Conservation (phyloP, 2,329 filamentous ascomycete species). For the Aspergillus novofumigatus region DNA sequence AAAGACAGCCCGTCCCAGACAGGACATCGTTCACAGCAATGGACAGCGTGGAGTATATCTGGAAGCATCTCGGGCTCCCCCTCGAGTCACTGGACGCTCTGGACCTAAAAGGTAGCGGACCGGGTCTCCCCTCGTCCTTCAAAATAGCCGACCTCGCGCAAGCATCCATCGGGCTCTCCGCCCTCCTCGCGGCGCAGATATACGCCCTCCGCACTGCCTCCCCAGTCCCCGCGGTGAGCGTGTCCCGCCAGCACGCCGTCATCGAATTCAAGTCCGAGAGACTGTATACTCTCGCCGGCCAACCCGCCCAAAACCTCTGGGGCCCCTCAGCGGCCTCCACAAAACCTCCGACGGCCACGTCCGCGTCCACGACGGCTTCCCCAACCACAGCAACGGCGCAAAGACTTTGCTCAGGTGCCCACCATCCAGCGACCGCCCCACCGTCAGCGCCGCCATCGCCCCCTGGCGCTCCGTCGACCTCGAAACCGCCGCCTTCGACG, state of each 20-base stretch:
- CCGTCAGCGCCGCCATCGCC: conserved; percentile 37
- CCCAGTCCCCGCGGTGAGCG: conserved; percentile 36
- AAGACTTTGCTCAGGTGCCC: conserved; percentile 43
- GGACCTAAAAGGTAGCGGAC: conserved; percentile 1
- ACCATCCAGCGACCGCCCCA: conserved; percentile 29
- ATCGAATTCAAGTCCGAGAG: conserved; percentile 54
- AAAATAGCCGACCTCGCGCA: conserved; percentile 53
- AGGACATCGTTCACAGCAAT: conserved; percentile 2
- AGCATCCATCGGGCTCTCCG: conserved; percentile 49
- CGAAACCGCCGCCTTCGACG: conserved; percentile 42
- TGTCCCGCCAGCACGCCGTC: conserved; percentile 45
- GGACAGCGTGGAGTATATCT: conserved; percentile 14
- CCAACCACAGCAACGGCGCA: conserved; percentile 46
- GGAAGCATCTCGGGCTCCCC: conserved; percentile 15
- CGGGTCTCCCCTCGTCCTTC: conserved; percentile 47
- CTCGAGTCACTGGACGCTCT: conserved; percentile 17
- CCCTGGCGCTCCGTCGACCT: conserved; percentile 47
- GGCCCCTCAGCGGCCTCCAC: conserved; percentile 51
- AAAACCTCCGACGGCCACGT: conserved; percentile 50
- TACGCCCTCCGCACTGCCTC: conserved; percentile 32
- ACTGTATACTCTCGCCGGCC: conserved; percentile 44
- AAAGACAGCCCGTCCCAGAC: background rate
- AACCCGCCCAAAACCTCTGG: conserved; percentile 31
- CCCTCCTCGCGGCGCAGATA: conserved; percentile 48
- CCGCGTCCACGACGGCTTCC: conserved; percentile 53